Evolutionary conservation across 2,329 filamentous ascomycete species (phyloP), one percentile per base, ranked within the genome.

Genomic region (Pseudocercospora fijiensis): DNA sequence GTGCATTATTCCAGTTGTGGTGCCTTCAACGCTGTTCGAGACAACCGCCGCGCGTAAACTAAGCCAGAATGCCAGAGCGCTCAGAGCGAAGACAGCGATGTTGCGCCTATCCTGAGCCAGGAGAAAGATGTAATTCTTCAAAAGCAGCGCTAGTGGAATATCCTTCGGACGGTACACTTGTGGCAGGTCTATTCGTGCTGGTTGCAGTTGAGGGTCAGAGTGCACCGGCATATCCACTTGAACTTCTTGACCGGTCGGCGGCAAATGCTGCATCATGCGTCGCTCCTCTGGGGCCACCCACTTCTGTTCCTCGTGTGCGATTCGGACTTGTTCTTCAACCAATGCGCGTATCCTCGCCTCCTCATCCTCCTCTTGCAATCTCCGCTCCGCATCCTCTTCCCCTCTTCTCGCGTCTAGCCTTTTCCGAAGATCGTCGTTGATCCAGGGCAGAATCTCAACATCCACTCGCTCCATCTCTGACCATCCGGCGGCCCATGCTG

Each of bases 391-490:
- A 61, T 80, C 78, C 56, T 83, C 80, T 33, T 82, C 76, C 9
- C 76, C 65, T n/a, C 78, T 79, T 63, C 70, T 73, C n/a, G 66
- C 70, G 58, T 87, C 85, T 20, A 92, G 78, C 68, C 87, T 85
- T 18, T 83, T 82, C 60, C 87, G 83, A 11, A 89, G 74, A 1
- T 81, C 77, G 0, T 84, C 76, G 18, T 87, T 85, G 10, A 92
- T 83, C 72, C 88, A 85, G 3, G 95, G 90, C 71, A 90, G 86
- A 58, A 99, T 86, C 77, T 98, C 94, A 1, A 96, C 91, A 73
- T 99, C 95, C 0, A 98, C 91, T n/a, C 94, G 86, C 78, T 99
- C 95, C 95, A 99, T 99, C 77, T 98, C 94, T 70, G 87, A 90
- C 94, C 94, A 99, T 63, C 91, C 94, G 1, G 93, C 93, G 4